phyloP scores from a whole-genome alignment of 1,284 basidiomycete species.

The Ustilago nuda region DNA sequence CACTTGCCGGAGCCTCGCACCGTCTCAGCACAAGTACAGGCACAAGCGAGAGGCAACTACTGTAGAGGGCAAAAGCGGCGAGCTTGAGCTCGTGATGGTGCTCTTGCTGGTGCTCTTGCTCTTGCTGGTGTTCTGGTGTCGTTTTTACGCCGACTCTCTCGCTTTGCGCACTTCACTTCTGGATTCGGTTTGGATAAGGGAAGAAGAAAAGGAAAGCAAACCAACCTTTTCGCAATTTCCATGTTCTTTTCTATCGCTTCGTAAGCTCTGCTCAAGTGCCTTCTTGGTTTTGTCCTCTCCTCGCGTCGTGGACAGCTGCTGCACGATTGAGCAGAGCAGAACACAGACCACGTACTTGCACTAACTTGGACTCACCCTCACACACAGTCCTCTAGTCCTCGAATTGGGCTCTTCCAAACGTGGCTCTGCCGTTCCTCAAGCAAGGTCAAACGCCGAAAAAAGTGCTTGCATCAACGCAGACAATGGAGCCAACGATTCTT shows the following conservation, averaged over 20 bases:
- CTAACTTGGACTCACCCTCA: too few relatives aligned
- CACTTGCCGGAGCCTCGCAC: constrained; percentile 1
- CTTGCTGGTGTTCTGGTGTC: not conserved
- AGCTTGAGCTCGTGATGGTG: not conserved
- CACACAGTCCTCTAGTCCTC: not conserved
- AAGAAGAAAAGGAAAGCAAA: not conserved
- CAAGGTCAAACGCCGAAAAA: constrained; percentile 2
- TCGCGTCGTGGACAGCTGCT: not conserved
- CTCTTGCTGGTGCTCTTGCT: not conserved
- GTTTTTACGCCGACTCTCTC: not conserved
- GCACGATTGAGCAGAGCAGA: not conserved
- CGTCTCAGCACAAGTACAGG: not conserved
- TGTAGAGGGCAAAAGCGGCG: not conserved
- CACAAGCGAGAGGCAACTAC: not conserved
- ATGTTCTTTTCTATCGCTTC: not conserved
- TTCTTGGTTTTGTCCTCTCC: not conserved
- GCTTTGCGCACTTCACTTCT: not conserved
- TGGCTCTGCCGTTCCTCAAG: not conserved
- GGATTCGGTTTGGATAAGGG: not conserved
- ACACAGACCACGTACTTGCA: not conserved
- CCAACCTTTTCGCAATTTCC: too few relatives aligned
- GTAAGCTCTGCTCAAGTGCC: not conserved
- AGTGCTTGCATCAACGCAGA: constrained; percentile 3
- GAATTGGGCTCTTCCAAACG: not conserved
- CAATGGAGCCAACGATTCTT: not conserved